phyloP scores from a whole-genome alignment of 495 filamentous ascomycete species.

The Aeminium ludgeri region DNA sequence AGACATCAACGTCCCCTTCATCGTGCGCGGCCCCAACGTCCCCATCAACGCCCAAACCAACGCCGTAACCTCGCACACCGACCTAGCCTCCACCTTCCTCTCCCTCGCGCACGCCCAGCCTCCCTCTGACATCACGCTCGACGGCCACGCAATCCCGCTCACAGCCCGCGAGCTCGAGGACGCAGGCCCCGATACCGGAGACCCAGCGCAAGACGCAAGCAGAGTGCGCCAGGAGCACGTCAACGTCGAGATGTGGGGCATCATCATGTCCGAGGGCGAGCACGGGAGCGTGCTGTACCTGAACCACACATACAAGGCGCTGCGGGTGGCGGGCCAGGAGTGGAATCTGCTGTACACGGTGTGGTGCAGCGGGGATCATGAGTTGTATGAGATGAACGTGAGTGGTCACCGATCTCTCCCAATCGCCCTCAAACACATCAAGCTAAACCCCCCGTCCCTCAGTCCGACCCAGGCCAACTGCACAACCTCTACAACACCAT shows the following conservation, averaged over 20 bases:
- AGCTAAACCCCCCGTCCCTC: neutral
- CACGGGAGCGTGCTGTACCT: conserved; percentile 11
- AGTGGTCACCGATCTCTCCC: neutral
- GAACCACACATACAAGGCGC: conserved; percentile 24
- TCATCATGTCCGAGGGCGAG: conserved; percentile 21
- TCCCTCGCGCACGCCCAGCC: conserved; percentile 29
- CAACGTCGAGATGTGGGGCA: conserved; percentile 25
- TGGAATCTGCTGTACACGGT: conserved; percentile 17
- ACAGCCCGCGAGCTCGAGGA: conserved; percentile 8
- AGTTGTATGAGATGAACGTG: conserved; percentile 21
- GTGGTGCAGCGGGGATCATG: conserved; percentile 19
- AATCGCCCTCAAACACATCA: neutral
- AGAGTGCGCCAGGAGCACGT: conserved; percentile 34
- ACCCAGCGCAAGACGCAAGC: too few species aligned
- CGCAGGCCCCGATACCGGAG: conserved; percentile 9
- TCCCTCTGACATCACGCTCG: conserved; percentile 9
- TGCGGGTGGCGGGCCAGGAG: conserved; percentile 8
- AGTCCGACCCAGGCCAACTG: conserved; percentile 21
- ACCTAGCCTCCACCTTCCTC: conserved; percentile 51
- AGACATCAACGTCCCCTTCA: conserved; percentile 55
- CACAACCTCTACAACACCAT: conserved; percentile 18
- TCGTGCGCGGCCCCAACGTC: conserved; percentile 25
- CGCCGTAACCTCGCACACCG: conserved; percentile 50
- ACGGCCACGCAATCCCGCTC: conserved; percentile 21
- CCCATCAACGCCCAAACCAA: conserved; percentile 23